Conservation (phyloP, 106 monocot genomes). For the Vanilla planifolia region DNA sequence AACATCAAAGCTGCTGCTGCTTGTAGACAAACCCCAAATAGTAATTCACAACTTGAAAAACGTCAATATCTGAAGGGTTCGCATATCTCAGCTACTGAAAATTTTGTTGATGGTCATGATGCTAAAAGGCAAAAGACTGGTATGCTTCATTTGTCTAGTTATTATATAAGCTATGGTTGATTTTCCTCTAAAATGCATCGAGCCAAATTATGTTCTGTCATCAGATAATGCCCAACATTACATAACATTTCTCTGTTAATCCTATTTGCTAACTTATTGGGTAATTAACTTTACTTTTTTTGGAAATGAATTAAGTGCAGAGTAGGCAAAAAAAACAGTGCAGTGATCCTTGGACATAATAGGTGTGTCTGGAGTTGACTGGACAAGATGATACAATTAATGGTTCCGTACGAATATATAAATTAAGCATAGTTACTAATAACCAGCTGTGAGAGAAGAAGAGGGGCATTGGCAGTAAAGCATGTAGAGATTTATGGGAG, state of each 20-base stretch:
- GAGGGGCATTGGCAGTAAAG: no score
- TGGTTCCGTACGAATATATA: no score
- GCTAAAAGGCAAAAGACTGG: slow-evolving; percentile 60
- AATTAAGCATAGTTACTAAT: no score
- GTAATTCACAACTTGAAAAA: slow-evolving; percentile 26
- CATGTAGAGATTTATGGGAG: no score
- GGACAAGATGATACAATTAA: no score
- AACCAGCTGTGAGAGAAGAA: no score
- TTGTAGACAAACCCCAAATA: slow-evolving; percentile 22
- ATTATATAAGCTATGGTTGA: neutral
- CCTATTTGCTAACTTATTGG: neutral
- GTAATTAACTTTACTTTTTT: no score
- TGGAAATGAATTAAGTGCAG: no score
- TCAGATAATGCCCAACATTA: neutral
- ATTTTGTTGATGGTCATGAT: slow-evolving; percentile 62
- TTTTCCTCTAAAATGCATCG: neutral
- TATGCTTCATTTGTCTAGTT: slow-evolving; percentile 15
- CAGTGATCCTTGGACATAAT: no score
- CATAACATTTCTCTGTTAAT: neutral
- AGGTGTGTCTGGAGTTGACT: no score
- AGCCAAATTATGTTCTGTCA: neutral
- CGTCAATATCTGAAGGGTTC: slow-evolving; percentile 21
- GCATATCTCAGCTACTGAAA: slow-evolving; percentile 32
- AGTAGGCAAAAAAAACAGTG: no score
- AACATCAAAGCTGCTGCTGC: slow-evolving; percentile 58